Conservation (phyloP, 2,329 filamentous ascomycete species). For the Ophiostoma perfectum region DNA sequence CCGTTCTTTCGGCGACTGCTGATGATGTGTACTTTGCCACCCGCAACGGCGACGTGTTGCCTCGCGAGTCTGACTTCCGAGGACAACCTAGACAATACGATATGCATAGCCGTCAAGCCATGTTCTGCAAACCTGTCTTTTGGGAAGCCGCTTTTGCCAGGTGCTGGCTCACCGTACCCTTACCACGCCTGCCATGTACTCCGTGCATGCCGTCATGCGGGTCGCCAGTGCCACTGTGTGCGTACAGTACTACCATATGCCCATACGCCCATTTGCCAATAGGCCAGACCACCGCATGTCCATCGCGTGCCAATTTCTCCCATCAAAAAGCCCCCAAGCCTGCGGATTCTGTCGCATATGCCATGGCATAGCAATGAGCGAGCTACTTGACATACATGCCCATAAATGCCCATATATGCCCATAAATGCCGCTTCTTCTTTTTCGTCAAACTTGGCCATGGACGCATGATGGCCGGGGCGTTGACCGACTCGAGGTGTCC, state of each 20-base stretch:
- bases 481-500: conserved; percentile 24
- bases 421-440: not conserved
- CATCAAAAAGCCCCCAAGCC: not conserved
- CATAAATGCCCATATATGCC: not conserved
- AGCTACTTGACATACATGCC: not conserved
- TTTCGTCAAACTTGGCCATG: not conserved
- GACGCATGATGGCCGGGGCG: not conserved
- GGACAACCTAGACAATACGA: not conserved
- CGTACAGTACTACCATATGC: conserved; percentile 5
- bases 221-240: not conserved
- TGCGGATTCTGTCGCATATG: not conserved
- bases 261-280: not conserved
- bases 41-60: not conserved
- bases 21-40: conserved; percentile 11
- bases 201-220: not conserved
- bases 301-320: not conserved
- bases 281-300: not conserved
- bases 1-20: conserved; percentile 1
- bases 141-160: not conserved
- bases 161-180: conserved; percentile 11
- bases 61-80: not conserved
- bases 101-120: not conserved
- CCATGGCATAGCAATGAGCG: not conserved
- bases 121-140: not conserved
- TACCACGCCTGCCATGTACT: not conserved